Evolutionary conservation across 768 basidiomycete species (phyloP).

Genomic region (Rhizopogon roseolus): DNA sequence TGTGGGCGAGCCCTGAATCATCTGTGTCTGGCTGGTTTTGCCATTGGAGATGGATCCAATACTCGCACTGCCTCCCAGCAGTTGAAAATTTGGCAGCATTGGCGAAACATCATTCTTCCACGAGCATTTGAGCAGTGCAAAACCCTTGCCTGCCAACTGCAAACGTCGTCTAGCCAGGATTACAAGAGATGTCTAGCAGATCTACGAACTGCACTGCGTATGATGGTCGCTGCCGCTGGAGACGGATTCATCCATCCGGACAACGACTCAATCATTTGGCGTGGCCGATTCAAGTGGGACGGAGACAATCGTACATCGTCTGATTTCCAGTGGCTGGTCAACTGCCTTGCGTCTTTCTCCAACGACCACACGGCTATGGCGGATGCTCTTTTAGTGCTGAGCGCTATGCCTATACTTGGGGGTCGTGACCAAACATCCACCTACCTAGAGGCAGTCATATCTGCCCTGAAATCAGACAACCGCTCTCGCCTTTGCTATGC

Average conservation of each 20-base stretch:
- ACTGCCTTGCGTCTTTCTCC: not conserved
- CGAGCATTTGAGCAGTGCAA: not conserved
- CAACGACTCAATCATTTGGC: not conserved
- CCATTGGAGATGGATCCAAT: not conserved
- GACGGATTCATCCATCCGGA: not conserved
- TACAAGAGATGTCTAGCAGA: not conserved
- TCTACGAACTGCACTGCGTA: not conserved
- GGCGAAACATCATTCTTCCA: not conserved
- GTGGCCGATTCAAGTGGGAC: not conserved
- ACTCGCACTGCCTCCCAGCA: not conserved
- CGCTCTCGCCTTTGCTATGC: not conserved
- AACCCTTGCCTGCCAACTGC: not conserved
- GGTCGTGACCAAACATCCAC: not conserved
- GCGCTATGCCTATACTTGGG: not conserved
- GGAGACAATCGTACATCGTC: not conserved
- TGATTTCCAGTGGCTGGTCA: not conserved
- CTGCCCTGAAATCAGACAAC: not conserved
- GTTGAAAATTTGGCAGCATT: not conserved
- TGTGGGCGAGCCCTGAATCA: slow-evolving; percentile 1
- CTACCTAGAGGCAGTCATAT: not conserved
- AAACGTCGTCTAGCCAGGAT: not conserved
- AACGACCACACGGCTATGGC: not conserved
- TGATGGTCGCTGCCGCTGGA: not conserved
- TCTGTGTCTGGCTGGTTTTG: not conserved
- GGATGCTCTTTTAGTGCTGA: not conserved